Base-by-base conservation (phyloP, 2,329 filamentous ascomycete genomes). In the Penicillium vulpinum region DNA sequence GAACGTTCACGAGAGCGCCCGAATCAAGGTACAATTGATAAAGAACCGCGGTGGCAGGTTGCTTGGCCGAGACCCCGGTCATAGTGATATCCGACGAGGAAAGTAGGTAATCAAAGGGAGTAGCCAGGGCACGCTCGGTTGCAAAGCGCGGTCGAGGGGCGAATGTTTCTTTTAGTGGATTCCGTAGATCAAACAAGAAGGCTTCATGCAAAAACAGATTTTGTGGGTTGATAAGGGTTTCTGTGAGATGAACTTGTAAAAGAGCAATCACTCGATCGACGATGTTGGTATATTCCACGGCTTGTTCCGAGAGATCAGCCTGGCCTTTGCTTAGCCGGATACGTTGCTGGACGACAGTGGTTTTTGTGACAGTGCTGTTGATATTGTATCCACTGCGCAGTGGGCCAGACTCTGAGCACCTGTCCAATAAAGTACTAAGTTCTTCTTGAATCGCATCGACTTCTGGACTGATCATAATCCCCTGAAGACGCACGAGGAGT, bases 331-430 rank as follows among this genome's bases (percentile, higher is more conserved):
- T 84, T 22, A 86, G 73, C 50, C 81, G 78, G 21, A 86, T 80
- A 60, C 84, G 84, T 61, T 85, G 82, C 18, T 83, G 81, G 3
- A 85, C 78, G n/a, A 86, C 76, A 0, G 83, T 85, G 3, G 84
- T 84, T 55, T 82, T 76, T 6, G 84, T 70, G 18, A 79, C 80
- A 5, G 81, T 79, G 62, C 81, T 80, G 40, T 88, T 87, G 11
- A 88, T 82, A 64, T 88, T 88, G 72, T 94, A 89, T 70, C 88
- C 88, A 75, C 88, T 95, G 60, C 87, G 86, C 29, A 95, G 80
- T 4, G 80, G 74, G 36, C 77, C 78, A 10, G 79, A 76, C 43
- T 77, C 72, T 44, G 79, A 70, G 16, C 83, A 78, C 41, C 73
- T 74, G 33, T 74, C 67, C 22, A 80, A 67, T 6, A 90, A 70